Percentiles rank a stretch among this genome's conserved stretches.
phyloP scores from a whole-genome alignment of 495 filamentous ascomycete species.

The Parachaetomium inaequale region DNA sequence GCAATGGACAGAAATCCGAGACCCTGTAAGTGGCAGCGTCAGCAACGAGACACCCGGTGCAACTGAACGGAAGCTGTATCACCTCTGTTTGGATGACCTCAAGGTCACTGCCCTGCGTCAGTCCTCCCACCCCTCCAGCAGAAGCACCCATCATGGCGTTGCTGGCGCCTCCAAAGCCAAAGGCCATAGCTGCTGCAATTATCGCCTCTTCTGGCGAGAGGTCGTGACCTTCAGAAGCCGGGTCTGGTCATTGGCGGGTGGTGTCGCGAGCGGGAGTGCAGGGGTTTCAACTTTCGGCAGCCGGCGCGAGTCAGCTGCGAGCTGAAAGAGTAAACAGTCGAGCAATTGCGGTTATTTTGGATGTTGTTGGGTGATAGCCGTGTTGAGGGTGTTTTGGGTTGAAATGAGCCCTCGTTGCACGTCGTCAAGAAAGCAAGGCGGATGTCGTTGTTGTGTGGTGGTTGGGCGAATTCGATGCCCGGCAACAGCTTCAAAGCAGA shows the following conservation, averaged over 20 bases:
- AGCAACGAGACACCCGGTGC: neutral
- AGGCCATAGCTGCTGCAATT: constrained; percentile 57
- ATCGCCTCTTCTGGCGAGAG: constrained; percentile 28
- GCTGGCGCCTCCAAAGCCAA: constrained; percentile 49
- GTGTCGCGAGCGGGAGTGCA: constrained; percentile 3
- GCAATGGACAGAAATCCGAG: constrained; percentile 78
- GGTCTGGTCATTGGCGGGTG: constrained; percentile 18
- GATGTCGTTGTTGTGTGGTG: neutral
- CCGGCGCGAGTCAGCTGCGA: neutral
- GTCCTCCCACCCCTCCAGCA: constrained; percentile 35
- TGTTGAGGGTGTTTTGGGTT: neutral
- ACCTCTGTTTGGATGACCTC: constrained; percentile 55
- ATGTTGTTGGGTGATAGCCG: neutral
- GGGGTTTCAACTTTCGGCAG: constrained; percentile 5
- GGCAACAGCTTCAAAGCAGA: constrained; percentile 12
- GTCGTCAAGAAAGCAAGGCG: neutral
- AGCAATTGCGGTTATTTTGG: neutral
- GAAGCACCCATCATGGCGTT: constrained; percentile 28
- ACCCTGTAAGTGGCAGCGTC: constrained; percentile 45
- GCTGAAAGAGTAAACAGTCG: neutral
- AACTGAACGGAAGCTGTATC: neutral
- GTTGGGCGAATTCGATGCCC: constrained; percentile 3
- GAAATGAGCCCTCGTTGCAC: neutral
- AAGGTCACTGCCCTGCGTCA: constrained; percentile 54
- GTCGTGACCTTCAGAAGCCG: constrained; percentile 26